Percentiles rank a stretch among this genome's conserved stretches.
Evolutionary conservation across 2,329 filamentous ascomycete genomes (phyloP).

Genomic region (Colletotrichum nymphaeae): DNA sequence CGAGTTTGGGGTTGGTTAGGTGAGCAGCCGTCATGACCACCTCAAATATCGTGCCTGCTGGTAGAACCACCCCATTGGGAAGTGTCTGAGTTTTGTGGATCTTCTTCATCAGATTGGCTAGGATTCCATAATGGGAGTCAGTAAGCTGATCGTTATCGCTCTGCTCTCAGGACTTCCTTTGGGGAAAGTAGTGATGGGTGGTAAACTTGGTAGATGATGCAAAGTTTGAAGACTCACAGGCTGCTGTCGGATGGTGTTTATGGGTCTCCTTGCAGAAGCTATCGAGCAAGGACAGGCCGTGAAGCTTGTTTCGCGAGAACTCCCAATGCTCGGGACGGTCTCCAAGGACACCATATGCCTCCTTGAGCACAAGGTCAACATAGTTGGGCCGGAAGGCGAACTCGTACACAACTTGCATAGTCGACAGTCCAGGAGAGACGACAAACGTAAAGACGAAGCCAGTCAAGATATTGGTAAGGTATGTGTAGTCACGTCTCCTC

Average conservation of each 20-base stretch:
- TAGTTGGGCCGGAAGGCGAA: slow-evolving; percentile 31
- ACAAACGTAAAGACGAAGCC: slow-evolving; percentile 30
- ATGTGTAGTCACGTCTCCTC: slow-evolving; percentile 22
- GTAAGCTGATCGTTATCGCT: background rate
- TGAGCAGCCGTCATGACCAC: slow-evolving; percentile 32
- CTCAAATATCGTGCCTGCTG: slow-evolving; percentile 23
- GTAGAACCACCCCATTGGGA: slow-evolving; percentile 15
- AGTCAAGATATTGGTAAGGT: slow-evolving; percentile 29
- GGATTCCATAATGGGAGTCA: background rate
- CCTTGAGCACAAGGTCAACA: background rate
- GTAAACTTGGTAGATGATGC: background rate
- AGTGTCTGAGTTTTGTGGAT: slow-evolving; percentile 28
- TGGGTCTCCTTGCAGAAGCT: slow-evolving; percentile 34
- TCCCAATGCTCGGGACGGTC: background rate
- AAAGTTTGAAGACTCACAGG: slow-evolving; percentile 6
- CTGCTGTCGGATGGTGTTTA: slow-evolving; percentile 27
- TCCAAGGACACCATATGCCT: slow-evolving; percentile 19
- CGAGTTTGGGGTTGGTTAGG: slow-evolving; percentile 17
- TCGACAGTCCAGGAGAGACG: slow-evolving; percentile 21
- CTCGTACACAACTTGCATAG: slow-evolving; percentile 32
- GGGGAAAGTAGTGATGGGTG: too few relatives aligned
- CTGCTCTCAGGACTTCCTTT: background rate
- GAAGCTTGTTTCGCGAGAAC: slow-evolving; percentile 20
- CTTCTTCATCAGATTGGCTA: slow-evolving; percentile 33
- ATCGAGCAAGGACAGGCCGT: slow-evolving; percentile 19